Evolutionary conservation across 1,139 yeast species (phyloP).

Genomic region (Candida anutae): DNA sequence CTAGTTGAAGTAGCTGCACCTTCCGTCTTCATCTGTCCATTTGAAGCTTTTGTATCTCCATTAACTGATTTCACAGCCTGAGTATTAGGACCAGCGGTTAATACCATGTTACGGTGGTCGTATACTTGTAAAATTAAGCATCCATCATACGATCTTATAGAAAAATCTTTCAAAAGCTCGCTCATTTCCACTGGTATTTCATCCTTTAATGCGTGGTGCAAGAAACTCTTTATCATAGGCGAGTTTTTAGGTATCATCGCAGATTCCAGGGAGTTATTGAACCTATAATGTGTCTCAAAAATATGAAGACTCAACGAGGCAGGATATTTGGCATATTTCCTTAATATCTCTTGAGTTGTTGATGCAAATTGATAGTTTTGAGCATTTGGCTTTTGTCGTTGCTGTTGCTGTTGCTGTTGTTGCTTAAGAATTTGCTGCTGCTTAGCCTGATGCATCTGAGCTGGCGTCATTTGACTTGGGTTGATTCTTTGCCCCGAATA

Average conservation of each 20-base stretch:
- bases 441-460: conserved; percentile 12
- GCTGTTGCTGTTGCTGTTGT: conserved; percentile 19
- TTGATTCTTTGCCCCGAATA: too few species aligned
- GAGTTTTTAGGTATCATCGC: conserved; percentile 75
- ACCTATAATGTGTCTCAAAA: conserved; percentile 81
- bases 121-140: conserved; percentile 75
- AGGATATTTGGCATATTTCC: conserved; percentile 69
- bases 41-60: conserved; percentile 1
- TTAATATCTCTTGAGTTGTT: conserved; percentile 65
- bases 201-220: conserved; percentile 71
- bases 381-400: conserved; percentile 26
- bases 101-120: conserved; percentile 53
- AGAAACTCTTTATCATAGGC: conserved; percentile 71
- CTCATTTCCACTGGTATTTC: conserved; percentile 85
- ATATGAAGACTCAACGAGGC: conserved; percentile 86
- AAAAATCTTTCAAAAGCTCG: conserved; percentile 82
- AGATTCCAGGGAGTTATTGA: conserved; percentile 62
- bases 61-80: conserved; percentile 1
- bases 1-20: conserved; percentile 3
- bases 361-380: conserved; percentile 54
- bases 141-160: conserved; percentile 80
- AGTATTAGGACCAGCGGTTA: conserved; percentile 4
- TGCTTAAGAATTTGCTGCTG: conserved; percentile 23
- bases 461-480: conserved; percentile 7
- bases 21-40: conserved; percentile 1